These are phyloP conservation scores for Trichocladium antarcticum DNA, from an alignment of 495 filamentous ascomycete genomes.

Conservation along the genomic window DNA sequence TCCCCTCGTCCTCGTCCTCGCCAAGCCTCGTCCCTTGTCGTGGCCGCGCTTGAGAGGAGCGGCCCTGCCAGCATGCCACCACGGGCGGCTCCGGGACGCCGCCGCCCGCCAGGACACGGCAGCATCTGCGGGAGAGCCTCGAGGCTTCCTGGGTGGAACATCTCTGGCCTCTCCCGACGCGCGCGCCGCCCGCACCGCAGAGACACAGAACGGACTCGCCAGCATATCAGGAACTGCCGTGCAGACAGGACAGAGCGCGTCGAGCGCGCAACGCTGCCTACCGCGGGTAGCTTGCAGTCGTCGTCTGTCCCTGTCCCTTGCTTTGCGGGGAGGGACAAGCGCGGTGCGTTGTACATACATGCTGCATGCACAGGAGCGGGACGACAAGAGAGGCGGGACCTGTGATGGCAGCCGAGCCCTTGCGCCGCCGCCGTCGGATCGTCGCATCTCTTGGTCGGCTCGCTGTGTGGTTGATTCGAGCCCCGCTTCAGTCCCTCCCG, in stretches of 20 bases:
- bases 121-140: background rate
- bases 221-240: too few species aligned
- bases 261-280: too few species aligned
- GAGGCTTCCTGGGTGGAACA: conserved; percentile 8
- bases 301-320: too few species aligned
- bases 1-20: background rate
- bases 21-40: conserved; percentile 13
- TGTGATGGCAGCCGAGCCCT: background rate
- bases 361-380: background rate
- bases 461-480: background rate
- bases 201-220: too few species aligned
- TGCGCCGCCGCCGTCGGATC: background rate
- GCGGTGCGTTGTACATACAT: background rate
- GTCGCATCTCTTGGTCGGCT: background rate
- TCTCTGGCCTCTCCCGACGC: conserved; percentile 10
- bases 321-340: too few species aligned
- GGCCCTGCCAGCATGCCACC: conserved; percentile 6
- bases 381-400: background rate
- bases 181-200: conserved; percentile 15
- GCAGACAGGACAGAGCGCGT: too few species aligned
- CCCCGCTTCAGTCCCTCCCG: background rate
- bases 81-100: conserved; percentile 18
- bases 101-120: conserved; percentile 2
- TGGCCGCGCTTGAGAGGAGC: conserved; percentile 19
- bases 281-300: too few species aligned